A percentile compares a stretch with the other conserved stretches of the same genome.
Conservation (phyloP, 257 asterid species). For the Perilla frutescens region DNA sequence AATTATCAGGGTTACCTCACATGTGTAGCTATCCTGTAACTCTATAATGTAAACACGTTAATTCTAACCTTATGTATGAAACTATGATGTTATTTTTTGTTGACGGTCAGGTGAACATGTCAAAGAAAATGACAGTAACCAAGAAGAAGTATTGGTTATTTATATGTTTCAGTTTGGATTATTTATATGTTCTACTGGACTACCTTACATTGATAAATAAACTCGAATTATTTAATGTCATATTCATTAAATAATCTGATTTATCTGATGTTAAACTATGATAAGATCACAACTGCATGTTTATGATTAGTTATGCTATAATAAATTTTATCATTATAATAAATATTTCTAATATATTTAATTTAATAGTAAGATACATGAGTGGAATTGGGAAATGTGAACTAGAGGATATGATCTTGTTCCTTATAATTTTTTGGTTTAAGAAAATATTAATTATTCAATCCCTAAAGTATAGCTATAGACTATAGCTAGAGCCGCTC, state of each 20-base stretch:
- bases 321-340: too few species aligned
- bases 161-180: neutral
- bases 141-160: neutral
- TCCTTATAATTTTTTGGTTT: too few species aligned
- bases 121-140: neutral
- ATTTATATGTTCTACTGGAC: neutral
- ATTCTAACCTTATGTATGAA: neutral
- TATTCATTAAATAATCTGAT: neutral
- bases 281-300: neutral
- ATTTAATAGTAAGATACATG: too few species aligned
- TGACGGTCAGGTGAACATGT: neutral
- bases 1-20: too few species aligned
- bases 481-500: too few species aligned
- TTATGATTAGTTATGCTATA: neutral
- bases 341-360: too few species aligned
- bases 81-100: neutral
- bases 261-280: constrained; percentile 1
- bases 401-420: too few species aligned
- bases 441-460: too few species aligned
- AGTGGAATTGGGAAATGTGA: too few species aligned
- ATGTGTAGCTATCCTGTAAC: too few species aligned
- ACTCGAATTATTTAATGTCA: neutral
- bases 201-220: neutral
- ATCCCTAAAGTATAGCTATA: too few species aligned
- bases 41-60: neutral